These are phyloP conservation scores for Alopecurus myosuroides DNA, from an alignment of 176 grass and related monocot genomes.

Conservation along the genomic window DNA sequence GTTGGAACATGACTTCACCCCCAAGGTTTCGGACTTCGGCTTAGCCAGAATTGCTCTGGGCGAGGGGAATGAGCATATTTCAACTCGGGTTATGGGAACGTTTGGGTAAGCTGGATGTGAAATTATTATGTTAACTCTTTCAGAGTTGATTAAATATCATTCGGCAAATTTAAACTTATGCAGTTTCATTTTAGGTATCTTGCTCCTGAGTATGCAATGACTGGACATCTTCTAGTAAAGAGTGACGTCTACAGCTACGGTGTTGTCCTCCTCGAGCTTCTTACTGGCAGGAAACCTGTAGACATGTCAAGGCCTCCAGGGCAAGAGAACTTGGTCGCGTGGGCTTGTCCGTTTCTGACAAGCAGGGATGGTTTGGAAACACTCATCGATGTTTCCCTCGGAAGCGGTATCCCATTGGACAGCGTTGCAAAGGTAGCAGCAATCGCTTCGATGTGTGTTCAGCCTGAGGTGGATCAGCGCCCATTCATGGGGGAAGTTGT, in stretches of 20 bases:
- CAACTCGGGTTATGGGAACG: constrained; percentile 97
- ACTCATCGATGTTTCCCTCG: constrained; percentile 74
- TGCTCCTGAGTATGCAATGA: constrained; percentile 99
- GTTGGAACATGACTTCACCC: constrained; percentile 81
- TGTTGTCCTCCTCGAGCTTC: constrained; percentile 93
- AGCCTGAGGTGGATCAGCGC: constrained; percentile 94
- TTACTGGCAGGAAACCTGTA: constrained; percentile 88
- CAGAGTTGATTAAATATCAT: background rate
- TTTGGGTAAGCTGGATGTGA: constrained; percentile 66
- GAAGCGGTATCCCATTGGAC: constrained; percentile 55
- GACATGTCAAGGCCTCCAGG: constrained; percentile 87
- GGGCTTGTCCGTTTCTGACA: constrained; percentile 81
- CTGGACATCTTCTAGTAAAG: constrained; percentile 96
- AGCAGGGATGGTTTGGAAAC: constrained; percentile 61
- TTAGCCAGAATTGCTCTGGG: constrained; percentile 72
- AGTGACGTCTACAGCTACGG: constrained; percentile 99
- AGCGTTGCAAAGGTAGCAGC: constrained; percentile 83
- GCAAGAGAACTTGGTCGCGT: constrained; percentile 95
- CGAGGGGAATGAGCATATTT: constrained; percentile 87
- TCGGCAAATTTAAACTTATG: background rate
- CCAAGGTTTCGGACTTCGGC: constrained; percentile 97
- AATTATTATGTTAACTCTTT: constrained; percentile 21
- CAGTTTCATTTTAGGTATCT: constrained; percentile 61
- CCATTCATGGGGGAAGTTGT: constrained; percentile 98
- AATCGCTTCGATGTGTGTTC: constrained; percentile 98